Evolutionary conservation across 306 rosid species (phyloP).

Genomic region (Sicyos baderoa): DNA sequence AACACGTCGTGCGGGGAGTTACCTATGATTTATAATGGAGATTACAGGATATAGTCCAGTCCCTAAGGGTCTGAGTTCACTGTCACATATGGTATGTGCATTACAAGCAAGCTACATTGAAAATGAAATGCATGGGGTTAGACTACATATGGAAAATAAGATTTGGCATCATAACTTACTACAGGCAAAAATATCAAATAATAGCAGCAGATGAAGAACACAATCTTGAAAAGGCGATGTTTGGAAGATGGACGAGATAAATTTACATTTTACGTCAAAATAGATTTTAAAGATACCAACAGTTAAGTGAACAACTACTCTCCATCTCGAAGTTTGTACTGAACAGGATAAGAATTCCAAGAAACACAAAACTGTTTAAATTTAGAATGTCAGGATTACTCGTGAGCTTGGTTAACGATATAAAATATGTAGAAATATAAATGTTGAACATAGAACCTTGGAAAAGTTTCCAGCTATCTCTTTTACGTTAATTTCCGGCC

Average conservation of each 20-base stretch:
- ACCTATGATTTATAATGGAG: constrained; percentile 94
- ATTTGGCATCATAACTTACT: background rate
- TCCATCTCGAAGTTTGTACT: background rate
- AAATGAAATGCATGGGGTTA: constrained; percentile 28
- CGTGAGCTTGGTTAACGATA: background rate
- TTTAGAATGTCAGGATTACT: background rate
- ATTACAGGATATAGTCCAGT: constrained; percentile 84
- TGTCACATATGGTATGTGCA: constrained; percentile 89
- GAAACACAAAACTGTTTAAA: background rate
- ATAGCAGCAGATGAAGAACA: background rate
- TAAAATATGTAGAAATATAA: background rate
- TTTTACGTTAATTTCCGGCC: constrained; percentile 63
- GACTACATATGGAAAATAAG: constrained; percentile 9
- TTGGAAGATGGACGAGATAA: background rate
- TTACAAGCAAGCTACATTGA: constrained; percentile 84
- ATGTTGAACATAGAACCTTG: constrained; percentile 38
- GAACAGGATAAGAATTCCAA: background rate
- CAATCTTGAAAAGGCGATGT: background rate
- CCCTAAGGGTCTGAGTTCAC: constrained; percentile 84
- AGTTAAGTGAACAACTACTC: background rate
- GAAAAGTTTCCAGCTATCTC: constrained; percentile 75
- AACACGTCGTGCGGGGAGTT: constrained; percentile 10
- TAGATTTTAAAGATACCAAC: background rate
- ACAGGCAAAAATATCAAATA: background rate
- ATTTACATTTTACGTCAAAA: background rate